Evolutionary conservation across 148 eudicot species (phyloP).

Genomic region (Silene conica): DNA sequence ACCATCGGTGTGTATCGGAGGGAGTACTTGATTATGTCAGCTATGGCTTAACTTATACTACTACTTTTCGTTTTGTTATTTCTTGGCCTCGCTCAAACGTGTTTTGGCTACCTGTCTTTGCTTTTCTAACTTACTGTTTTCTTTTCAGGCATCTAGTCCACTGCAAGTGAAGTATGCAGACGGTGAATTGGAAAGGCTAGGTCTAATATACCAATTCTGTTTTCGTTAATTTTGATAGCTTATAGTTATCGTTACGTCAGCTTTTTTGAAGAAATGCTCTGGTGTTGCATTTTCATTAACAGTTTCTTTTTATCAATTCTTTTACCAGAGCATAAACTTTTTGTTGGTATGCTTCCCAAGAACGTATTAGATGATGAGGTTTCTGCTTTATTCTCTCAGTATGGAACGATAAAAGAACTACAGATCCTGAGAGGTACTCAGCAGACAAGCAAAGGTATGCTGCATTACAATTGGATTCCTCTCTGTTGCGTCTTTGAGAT

Average conservation of each 20-base stretch:
- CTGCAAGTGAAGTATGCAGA: constrained; percentile 99
- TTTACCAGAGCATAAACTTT: constrained; percentile 83
- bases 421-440: constrained; percentile 93
- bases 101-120: neutral
- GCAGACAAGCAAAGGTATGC: constrained; percentile 95
- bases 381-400: constrained; percentile 79
- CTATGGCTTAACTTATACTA: neutral
- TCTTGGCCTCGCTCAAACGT: neutral
- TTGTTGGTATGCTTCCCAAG: constrained; percentile 99
- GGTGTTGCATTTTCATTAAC: neutral
- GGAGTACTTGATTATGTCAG: too few relatives aligned
- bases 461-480: neutral
- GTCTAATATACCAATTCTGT: constrained; percentile 32
- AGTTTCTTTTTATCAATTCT: constrained; percentile 11
- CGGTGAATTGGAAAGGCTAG: constrained; percentile 99
- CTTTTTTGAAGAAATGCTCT: neutral
- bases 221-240: neutral
- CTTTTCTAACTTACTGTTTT: constrained; percentile 2
- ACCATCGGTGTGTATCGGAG: too few relatives aligned
- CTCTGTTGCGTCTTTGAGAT: neutral
- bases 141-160: constrained; percentile 87
- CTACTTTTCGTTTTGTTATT: neutral
- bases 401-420: constrained; percentile 79
- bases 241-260: neutral
- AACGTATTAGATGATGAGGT: constrained; percentile 83